phyloP scores from a whole-genome alignment of 805 yeast genomes.

The Peterozyma toletana region DNA sequence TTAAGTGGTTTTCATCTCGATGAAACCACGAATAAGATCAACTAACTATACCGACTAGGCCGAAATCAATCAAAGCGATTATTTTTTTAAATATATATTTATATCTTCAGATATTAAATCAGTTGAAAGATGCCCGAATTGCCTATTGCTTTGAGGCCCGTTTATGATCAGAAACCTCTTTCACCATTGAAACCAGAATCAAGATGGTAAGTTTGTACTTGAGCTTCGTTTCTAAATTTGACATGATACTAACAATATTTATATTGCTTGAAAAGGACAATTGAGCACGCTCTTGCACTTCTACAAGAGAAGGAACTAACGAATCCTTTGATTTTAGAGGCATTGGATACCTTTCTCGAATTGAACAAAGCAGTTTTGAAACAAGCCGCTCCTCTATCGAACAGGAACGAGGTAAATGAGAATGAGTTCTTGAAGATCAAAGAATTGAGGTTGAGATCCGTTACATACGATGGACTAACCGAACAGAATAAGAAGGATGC shows the following conservation, averaged over 20 bases:
- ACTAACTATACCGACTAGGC: too few species aligned
- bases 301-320: not conserved
- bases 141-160: not conserved
- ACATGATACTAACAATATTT: not conserved
- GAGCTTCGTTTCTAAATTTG: not conserved
- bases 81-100: too few species aligned
- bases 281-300: slow-evolving; percentile 6
- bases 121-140: too few species aligned
- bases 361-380: not conserved
- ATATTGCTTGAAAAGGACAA: slow-evolving; percentile 1
- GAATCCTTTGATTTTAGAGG: not conserved
- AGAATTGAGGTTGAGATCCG: slow-evolving; percentile 31
- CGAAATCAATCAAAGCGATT: too few species aligned
- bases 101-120: too few species aligned
- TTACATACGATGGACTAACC: slow-evolving; percentile 27
- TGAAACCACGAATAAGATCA: too few species aligned
- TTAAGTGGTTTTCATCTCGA: too few species aligned
- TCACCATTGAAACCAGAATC: slow-evolving; percentile 5
- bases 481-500: slow-evolving; percentile 30
- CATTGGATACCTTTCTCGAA: slow-evolving; percentile 5
- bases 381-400: slow-evolving; percentile 3
- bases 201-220: not conserved
- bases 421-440: not conserved
- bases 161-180: slow-evolving; percentile 1
- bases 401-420: not conserved